Conservation (phyloP, 495 filamentous ascomycete genomes). For the Lophium mytilinum region DNA sequence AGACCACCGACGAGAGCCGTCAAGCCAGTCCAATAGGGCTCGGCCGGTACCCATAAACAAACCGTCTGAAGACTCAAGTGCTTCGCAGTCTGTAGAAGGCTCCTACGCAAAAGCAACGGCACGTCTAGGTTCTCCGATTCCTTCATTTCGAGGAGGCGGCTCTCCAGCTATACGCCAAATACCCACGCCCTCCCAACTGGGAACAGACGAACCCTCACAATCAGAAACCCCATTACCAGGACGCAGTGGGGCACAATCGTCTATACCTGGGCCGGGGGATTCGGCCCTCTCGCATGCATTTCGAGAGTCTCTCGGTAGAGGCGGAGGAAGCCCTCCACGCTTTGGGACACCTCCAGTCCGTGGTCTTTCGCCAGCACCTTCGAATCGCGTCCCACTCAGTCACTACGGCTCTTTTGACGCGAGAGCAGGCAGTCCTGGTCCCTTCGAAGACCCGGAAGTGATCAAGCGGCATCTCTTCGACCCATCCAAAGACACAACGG, state of each 20-base stretch:
- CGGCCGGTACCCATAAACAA: slow-evolving; percentile 12
- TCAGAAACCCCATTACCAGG: slow-evolving; percentile 32
- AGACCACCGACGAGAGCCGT: slow-evolving; percentile 12
- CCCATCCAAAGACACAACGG: slow-evolving; percentile 21
- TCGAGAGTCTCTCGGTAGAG: slow-evolving; percentile 25
- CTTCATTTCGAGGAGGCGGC: slow-evolving; percentile 7
- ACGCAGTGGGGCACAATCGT: slow-evolving; percentile 12
- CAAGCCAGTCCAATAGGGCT: not conserved
- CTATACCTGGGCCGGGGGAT: slow-evolving; percentile 32
- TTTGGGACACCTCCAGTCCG: slow-evolving; percentile 27
- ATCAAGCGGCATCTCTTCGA: slow-evolving; percentile 34
- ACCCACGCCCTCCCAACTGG: slow-evolving; percentile 26
- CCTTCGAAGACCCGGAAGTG: slow-evolving; percentile 34
- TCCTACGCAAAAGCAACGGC: slow-evolving; percentile 23
- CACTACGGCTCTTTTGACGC: slow-evolving; percentile 31
- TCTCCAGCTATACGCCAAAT: slow-evolving; percentile 24
- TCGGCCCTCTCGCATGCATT: slow-evolving; percentile 35
- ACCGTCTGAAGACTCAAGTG: slow-evolving; percentile 7
- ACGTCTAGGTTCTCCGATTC: slow-evolving; percentile 28
- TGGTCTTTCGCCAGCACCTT: slow-evolving; percentile 17
- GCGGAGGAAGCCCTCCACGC: slow-evolving; percentile 25
- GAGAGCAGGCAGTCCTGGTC: slow-evolving; percentile 25
- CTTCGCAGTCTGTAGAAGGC: slow-evolving; percentile 10
- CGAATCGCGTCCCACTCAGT: slow-evolving; percentile 13
- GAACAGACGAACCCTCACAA: slow-evolving; percentile 18